phyloP scores from a whole-genome alignment of 2,329 filamentous ascomycete species.

The Trichoderma sp. region DNA sequence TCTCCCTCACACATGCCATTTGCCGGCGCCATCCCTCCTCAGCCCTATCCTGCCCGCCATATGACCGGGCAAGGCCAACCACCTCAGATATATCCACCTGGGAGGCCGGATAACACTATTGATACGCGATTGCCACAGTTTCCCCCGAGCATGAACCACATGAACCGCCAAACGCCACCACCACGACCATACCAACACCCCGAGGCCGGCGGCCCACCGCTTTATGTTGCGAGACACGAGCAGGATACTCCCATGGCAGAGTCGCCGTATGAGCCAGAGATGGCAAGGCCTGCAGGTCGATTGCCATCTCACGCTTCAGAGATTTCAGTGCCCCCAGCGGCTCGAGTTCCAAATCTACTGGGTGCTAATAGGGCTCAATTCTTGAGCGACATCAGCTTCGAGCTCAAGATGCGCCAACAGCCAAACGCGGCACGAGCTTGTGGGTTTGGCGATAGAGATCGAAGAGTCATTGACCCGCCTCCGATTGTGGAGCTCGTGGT shows the following conservation, averaged over 20 bases:
- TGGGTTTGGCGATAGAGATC: constrained; percentile 78
- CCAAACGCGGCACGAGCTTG: constrained; percentile 76
- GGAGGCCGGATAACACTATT: neutral
- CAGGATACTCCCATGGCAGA: neutral
- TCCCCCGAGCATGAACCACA: neutral
- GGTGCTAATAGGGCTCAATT: constrained; percentile 23
- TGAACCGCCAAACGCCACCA: neutral
- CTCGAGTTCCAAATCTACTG: constrained; percentile 31
- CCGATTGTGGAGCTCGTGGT: constrained; percentile 75
- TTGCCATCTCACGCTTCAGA: neutral
- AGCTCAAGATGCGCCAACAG: constrained; percentile 65
- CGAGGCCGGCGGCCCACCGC: neutral
- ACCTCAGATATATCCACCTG: neutral
- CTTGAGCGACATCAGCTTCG: constrained; percentile 31
- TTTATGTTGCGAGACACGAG: neutral
- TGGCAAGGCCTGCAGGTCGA: neutral
- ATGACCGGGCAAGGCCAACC: neutral
- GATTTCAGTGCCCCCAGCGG: neutral
- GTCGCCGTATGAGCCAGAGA: neutral
- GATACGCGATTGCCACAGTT: constrained; percentile 3
- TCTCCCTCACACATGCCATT: neutral
- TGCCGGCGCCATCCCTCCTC: neutral
- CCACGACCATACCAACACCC: neutral
- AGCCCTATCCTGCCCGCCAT: neutral
- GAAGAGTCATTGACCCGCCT: constrained; percentile 78